phyloP scores from a whole-genome alignment of 202 grass and related monocot species.

The Panicum hallii region DNA sequence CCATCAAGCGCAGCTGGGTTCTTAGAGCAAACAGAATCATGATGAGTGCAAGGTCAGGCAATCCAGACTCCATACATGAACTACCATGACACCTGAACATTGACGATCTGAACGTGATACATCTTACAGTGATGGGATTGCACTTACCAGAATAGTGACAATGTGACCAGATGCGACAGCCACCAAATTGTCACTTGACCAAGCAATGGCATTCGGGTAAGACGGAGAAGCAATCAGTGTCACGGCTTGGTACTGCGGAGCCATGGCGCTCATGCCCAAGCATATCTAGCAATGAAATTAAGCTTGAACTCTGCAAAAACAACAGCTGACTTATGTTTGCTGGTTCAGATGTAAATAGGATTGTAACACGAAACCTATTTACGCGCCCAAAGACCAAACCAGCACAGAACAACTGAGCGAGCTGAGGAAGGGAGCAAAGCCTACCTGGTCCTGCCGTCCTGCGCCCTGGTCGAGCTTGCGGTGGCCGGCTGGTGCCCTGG shows the following conservation, averaged over 20 bases:
- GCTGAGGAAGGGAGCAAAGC: neutral
- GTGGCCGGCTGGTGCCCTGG: neutral
- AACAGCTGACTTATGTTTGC: neutral
- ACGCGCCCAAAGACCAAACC: neutral
- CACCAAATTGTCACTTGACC: constrained; percentile 85
- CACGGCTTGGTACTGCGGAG: constrained; percentile 57
- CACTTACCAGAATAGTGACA: constrained; percentile 76
- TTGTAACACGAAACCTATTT: neutral
- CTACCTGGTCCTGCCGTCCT: neutral
- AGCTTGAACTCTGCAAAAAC: constrained; percentile 19
- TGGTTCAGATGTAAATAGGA: constrained; percentile 15
- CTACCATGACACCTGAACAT: neutral
- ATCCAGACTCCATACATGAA: neutral
- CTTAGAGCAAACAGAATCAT: constrained; percentile 12
- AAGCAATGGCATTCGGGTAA: constrained; percentile 78
- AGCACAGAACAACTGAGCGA: neutral
- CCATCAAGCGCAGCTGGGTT: constrained; percentile 72
- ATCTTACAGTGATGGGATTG: neutral
- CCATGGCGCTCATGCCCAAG: constrained; percentile 44
- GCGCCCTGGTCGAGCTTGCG: neutral
- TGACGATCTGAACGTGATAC: neutral
- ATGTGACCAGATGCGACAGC: constrained; percentile 78
- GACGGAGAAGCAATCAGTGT: constrained; percentile 72
- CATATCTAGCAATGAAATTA: neutral
- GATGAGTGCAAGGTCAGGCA: neutral